Conservation (phyloP, 2,329 filamentous ascomycete species). For the Aureobasidium sp. region DNA sequence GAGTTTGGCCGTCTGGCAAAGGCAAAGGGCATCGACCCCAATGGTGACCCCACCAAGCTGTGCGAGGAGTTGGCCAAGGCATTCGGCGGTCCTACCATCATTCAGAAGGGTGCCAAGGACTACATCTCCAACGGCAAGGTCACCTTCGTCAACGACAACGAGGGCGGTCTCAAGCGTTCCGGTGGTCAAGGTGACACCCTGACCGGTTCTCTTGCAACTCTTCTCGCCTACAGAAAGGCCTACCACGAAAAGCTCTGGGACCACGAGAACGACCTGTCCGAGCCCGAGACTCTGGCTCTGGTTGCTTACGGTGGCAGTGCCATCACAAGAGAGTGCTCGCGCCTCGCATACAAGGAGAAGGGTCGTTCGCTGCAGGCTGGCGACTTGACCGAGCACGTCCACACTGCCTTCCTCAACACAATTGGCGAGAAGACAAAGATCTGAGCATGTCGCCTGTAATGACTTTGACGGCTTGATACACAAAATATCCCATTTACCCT, state of each 20-base stretch:
- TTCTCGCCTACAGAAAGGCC: conserved; percentile 79
- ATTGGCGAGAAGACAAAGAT: conserved; percentile 55
- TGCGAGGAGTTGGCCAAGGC: conserved; percentile 63
- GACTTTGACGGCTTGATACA: background rate
- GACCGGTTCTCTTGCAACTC: conserved; percentile 79
- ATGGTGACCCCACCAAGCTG: conserved; percentile 45
- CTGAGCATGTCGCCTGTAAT: background rate
- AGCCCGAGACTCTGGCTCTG: conserved; percentile 56
- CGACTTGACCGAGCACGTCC: conserved; percentile 85
- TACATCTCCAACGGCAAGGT: conserved; percentile 70
- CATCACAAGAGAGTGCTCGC: conserved; percentile 84
- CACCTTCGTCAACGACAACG: conserved; percentile 67
- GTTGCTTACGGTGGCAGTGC: conserved; percentile 80
- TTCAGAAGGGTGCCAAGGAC: conserved; percentile 81
- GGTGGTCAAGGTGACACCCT: conserved; percentile 94
- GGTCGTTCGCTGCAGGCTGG: conserved; percentile 86
- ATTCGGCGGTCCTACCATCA: conserved; percentile 79
- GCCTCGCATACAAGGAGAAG: conserved; percentile 74
- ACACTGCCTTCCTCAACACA: conserved; percentile 68
- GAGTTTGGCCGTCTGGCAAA: conserved; percentile 82
- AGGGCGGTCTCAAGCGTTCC: conserved; percentile 79
- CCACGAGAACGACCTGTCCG: conserved; percentile 45
- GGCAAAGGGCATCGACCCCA: conserved; percentile 58
- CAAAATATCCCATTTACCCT: background rate
- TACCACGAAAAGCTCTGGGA: conserved; percentile 81